Evolutionary conservation across 768 basidiomycete genomes (phyloP).

Genomic region (Boletus fagicola): DNA sequence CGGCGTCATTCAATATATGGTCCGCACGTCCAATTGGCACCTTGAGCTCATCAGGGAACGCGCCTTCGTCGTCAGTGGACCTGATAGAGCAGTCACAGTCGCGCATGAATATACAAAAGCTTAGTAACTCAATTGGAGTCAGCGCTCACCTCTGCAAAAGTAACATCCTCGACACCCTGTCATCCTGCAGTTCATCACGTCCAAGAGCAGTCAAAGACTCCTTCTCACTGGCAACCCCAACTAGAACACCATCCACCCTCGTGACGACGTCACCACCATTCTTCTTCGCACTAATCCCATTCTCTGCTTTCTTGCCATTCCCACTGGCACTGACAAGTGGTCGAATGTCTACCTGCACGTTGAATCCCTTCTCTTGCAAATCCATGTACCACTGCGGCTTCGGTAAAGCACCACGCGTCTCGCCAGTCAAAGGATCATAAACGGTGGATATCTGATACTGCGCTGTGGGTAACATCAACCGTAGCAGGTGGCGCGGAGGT

Average conservation of each 20-base stretch:
- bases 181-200: slow-evolving; percentile 74
- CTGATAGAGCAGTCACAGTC: slow-evolving; percentile 30
- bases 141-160: slow-evolving; percentile 60
- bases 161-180: slow-evolving; percentile 61
- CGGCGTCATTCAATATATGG: slow-evolving; percentile 49
- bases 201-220: slow-evolving; percentile 70
- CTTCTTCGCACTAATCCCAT: slow-evolving; percentile 8
- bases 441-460: slow-evolving; percentile 75
- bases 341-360: slow-evolving; percentile 56
- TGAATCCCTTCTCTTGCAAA: slow-evolving; percentile 56
- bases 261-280: slow-evolving; percentile 12
- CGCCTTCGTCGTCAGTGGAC: slow-evolving; percentile 54
- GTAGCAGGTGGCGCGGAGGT: slow-evolving; percentile 68
- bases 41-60: slow-evolving; percentile 59
- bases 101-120: slow-evolving; percentile 4
- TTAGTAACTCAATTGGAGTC: not conserved
- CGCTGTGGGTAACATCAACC: slow-evolving; percentile 79
- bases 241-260: slow-evolving; percentile 37
- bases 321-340: slow-evolving; percentile 40
- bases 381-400: slow-evolving; percentile 74
- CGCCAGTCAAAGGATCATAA: slow-evolving; percentile 77
- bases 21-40: slow-evolving; percentile 60
- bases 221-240: slow-evolving; percentile 66
- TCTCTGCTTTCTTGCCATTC: slow-evolving; percentile 2
- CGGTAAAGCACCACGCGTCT: slow-evolving; percentile 53